Conservation (phyloP, 352 stramenopile species). For the Phytophthora cryptogea region DNA sequence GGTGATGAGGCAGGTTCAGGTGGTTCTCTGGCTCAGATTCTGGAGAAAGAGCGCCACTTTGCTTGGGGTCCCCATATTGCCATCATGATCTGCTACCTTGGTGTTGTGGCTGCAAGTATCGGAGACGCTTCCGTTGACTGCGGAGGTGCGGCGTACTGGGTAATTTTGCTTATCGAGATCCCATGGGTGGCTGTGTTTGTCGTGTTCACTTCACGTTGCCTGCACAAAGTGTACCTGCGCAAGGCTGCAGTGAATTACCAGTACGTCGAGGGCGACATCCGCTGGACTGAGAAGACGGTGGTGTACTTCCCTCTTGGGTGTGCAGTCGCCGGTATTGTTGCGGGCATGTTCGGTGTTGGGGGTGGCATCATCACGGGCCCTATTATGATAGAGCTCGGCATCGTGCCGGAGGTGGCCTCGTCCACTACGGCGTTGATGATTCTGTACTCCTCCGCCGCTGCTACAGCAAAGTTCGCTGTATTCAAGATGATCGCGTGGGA, state of each 20-base stretch:
- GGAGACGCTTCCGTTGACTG: slow-evolving; percentile 34
- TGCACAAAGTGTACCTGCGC: slow-evolving; percentile 42
- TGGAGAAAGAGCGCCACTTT: slow-evolving; percentile 44
- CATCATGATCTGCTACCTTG: slow-evolving; percentile 53
- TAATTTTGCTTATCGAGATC: slow-evolving; percentile 55
- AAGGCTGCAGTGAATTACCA: slow-evolving; percentile 50
- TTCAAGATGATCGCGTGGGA: slow-evolving; percentile 63
- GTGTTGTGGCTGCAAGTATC: slow-evolving; percentile 39
- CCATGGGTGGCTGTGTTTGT: slow-evolving; percentile 61
- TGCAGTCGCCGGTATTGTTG: slow-evolving; percentile 48
- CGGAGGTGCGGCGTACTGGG: slow-evolving; percentile 51
- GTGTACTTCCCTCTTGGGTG: slow-evolving; percentile 51
- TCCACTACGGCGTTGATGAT: slow-evolving; percentile 46
- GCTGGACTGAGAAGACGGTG: slow-evolving; percentile 48
- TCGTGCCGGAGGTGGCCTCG: slow-evolving; percentile 48
- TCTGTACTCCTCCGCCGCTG: slow-evolving; percentile 58
- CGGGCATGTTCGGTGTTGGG: slow-evolving; percentile 58
- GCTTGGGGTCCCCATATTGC: slow-evolving; percentile 41
- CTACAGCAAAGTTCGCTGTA: slow-evolving; percentile 59
- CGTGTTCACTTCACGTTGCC: slow-evolving; percentile 24
- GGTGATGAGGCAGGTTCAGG: slow-evolving; percentile 5
- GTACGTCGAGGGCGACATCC: slow-evolving; percentile 45
- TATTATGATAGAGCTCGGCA: slow-evolving; percentile 40
- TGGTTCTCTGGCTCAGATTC: slow-evolving; percentile 21
- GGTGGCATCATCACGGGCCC: slow-evolving; percentile 43